Base-by-base conservation (phyloP, 164 flowering plant species). In the Piper betle region DNA sequence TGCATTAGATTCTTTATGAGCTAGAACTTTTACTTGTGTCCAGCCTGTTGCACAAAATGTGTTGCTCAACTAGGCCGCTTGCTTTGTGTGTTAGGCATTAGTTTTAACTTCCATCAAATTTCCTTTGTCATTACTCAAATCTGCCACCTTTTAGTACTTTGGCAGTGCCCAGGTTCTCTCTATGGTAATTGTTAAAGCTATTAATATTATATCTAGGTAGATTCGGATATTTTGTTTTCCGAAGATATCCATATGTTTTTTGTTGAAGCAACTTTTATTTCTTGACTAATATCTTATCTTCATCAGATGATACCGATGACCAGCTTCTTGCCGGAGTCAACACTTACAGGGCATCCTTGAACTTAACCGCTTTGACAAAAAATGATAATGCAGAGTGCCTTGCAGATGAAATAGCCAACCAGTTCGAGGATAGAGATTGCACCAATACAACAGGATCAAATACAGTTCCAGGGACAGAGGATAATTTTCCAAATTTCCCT, bases 331-430 rank as follows among this genome's bases (percentile, higher is more conserved):
- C 74, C 56, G 83, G 90, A 46, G 71, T 92, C 59, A 87, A 92
- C 77, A 69, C 55, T 43, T 92, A 84, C 69, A 62, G 98, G 41
- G 50, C 66, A 58, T 68, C 86, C 55, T 40, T 74, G 52, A 81
- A 80, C 67, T 68, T 81, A 55, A 43, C 87, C 10, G 60, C 81
- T 40, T 74, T 92, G 2, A 64, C 67, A 38, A 70, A 76, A 66
- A 84, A 86, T 37, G 71, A 78, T 38, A 83, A 84, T 60, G 97
- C 98, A 8, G 84, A 71, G 0, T 89, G 97, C 78, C 70, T 89
- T 2, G 98, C 98, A 0, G 86, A 76, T 39, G 66, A 88, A 64
- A 41, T 88, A 0, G 96, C 92, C 0, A 74, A 82, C 2, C 53
- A 79, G 46, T 52, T 85, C 9, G 76, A 88, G 43, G 60, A 79